Conservation (phyloP, 768 basidiomycete species). For the Kwoniella bestiolae region DNA sequence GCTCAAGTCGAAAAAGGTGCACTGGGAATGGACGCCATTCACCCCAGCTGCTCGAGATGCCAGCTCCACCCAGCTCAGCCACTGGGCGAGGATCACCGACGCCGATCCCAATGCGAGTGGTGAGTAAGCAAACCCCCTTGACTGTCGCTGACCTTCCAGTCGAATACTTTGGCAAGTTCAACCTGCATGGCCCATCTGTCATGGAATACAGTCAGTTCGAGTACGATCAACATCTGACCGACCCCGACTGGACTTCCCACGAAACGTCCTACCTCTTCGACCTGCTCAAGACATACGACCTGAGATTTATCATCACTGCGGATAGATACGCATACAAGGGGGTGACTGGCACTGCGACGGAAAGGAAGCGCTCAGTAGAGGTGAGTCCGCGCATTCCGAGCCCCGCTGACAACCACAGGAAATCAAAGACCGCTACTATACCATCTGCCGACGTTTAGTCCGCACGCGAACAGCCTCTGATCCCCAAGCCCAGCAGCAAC, state of each 20-base stretch:
- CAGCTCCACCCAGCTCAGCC: constrained; percentile 71
- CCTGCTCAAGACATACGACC: constrained; percentile 78
- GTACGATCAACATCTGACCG: constrained; percentile 80
- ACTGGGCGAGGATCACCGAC: constrained; percentile 65
- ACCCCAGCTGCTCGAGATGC: constrained; percentile 60
- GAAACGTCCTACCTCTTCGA: constrained; percentile 92
- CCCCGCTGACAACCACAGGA: constrained; percentile 63
- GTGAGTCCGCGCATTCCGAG: constrained; percentile 58
- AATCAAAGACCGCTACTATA: constrained; percentile 90
- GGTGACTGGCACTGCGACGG: constrained; percentile 16
- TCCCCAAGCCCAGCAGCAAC: constrained; percentile 72
- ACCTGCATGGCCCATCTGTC: constrained; percentile 64
- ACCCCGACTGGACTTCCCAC: constrained; percentile 84
- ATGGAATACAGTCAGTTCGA: constrained; percentile 73
- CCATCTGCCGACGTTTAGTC: constrained; percentile 84
- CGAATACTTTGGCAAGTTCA: constrained; percentile 81
- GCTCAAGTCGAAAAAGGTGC: constrained; percentile 67
- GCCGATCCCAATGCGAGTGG: constrained; percentile 22
- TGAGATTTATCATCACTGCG: constrained; percentile 83
- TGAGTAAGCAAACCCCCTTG: constrained; percentile 15
- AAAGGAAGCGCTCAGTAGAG: constrained; percentile 67
- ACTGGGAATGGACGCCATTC: constrained; percentile 78
- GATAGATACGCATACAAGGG: constrained; percentile 79
- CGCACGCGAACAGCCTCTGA: constrained; percentile 82
- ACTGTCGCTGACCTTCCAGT: constrained; percentile 19